Evolutionary conservation across 2,329 filamentous ascomycete species (phyloP), one percentile per base, ranked within the genome.

Genomic region (Aspergillus pseudoterreus): DNA sequence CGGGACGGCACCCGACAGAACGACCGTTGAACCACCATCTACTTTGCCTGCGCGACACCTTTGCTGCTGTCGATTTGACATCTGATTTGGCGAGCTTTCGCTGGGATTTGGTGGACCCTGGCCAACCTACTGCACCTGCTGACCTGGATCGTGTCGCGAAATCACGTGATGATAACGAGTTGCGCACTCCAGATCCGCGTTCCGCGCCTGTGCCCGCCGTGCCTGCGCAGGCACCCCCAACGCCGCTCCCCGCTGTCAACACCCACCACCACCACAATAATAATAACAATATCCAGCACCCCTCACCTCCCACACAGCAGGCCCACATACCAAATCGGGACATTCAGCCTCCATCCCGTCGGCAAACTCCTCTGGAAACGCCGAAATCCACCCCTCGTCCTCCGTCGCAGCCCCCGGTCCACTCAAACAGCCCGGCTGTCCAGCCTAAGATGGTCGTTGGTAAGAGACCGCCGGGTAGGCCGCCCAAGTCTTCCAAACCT

Each of bases 1-100:
- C 82, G 11, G 82, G 82, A 14, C 78, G 79, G 51, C 83, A 87
- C 63, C 83, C 84, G 0, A 77, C 77, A 9, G 80, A 84, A 65
- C 69, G 76, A 22, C 68, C 74, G 2, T 66, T 88, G 33, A 88
- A 88, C 59, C 72, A 75, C 27, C 83, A 87, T 68, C 69, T 87
- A 53, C 72, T 78, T 50, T 60, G 71, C 32, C 63, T 82, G 6
- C 73, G 71, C 35, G 66, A 68, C 6, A 71, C 64, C 3, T 71
- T 82, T 41, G 30, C 61, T 14, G 64, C 66, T 9, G 69, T 83
- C 4, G 71, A 76, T 41, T 63, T 66, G 45, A 65, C 66, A 9
- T 73, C 77, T 5, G 82, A 86, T 62, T 67, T 86, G 11, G 75
- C 72, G 30, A 85, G 81, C 0, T 76, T 86, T 45, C 73, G 77